Percentiles rank a stretch among this genome's conserved stretches.
phyloP scores from a whole-genome alignment of 2,329 filamentous ascomycete genomes.

The Nakataea oryzae region DNA sequence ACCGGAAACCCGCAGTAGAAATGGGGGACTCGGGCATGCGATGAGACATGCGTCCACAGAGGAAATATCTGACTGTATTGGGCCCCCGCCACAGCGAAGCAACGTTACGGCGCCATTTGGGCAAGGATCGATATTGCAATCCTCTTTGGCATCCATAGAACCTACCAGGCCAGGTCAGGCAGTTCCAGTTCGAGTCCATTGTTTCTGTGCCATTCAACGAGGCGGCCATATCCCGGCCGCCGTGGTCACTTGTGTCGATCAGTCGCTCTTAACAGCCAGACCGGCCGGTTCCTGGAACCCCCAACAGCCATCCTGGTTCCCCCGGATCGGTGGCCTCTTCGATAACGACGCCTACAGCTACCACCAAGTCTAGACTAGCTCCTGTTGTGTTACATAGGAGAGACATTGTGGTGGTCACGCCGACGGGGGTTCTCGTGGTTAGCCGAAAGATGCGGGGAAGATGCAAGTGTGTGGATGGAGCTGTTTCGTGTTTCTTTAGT shows the following conservation, averaged over 20 bases:
- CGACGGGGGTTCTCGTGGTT: not conserved
- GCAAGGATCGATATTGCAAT: not conserved
- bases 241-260: no score
- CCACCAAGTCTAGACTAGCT: not conserved
- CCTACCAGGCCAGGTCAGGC: not conserved
- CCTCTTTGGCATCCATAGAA: not conserved
- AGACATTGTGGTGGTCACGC: not conserved
- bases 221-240: no score
- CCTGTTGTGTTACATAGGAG: not conserved
- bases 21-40: no score
- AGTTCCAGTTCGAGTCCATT: not conserved
- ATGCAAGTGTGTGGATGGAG: not conserved
- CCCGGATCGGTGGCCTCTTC: not conserved
- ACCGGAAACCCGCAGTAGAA: no score
- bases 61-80: no score
- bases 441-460: not conserved
- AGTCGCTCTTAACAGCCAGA: no score
- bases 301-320: not conserved
- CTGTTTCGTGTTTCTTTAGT: not conserved
- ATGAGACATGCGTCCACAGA: no score
- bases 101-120: not conserved
- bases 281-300: no score
- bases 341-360: no score
- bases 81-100: not conserved
- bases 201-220: not conserved